Evolutionary conservation across 2,329 filamentous ascomycete species (phyloP).

Genomic region (Salinomyces thailandicus): DNA sequence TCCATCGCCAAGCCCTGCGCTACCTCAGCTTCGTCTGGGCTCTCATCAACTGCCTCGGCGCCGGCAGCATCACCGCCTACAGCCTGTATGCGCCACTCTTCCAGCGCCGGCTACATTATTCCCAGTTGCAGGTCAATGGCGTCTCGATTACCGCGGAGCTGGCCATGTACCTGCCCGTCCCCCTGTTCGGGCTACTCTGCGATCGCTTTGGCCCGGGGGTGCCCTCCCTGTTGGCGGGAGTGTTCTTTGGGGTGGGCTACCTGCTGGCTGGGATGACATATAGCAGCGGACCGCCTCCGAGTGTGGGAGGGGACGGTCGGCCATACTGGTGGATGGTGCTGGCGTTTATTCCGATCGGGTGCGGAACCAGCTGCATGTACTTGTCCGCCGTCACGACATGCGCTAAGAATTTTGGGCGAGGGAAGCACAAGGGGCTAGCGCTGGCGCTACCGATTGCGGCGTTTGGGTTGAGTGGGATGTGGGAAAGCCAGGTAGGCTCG

Average conservation of each 20-base stretch:
- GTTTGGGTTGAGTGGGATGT: slow-evolving; percentile 90
- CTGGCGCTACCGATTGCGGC: slow-evolving; percentile 83
- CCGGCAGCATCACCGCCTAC: slow-evolving; percentile 85
- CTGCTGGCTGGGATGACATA: slow-evolving; percentile 73
- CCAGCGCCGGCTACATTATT: slow-evolving; percentile 75
- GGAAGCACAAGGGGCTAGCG: slow-evolving; percentile 77
- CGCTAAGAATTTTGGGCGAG: slow-evolving; percentile 93
- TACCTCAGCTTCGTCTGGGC: slow-evolving; percentile 51
- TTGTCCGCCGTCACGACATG: slow-evolving; percentile 84
- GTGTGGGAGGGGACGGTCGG: slow-evolving; percentile 47
- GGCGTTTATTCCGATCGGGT: slow-evolving; percentile 72
- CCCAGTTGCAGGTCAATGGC: slow-evolving; percentile 83
- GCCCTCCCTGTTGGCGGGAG: slow-evolving; percentile 59
- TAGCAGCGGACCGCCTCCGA: slow-evolving; percentile 44
- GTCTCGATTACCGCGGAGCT: slow-evolving; percentile 80
- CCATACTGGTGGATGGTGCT: slow-evolving; percentile 75
- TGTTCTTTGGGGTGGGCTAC: slow-evolving; percentile 73
- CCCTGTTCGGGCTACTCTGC: slow-evolving; percentile 80
- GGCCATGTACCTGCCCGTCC: slow-evolving; percentile 84
- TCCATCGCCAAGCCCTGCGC: slow-evolving; percentile 43
- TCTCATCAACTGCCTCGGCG: slow-evolving; percentile 59
- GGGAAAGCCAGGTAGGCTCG: slow-evolving; percentile 81
- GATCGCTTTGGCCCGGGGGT: slow-evolving; percentile 76
- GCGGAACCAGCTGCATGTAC: slow-evolving; percentile 82
- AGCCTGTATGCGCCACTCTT: slow-evolving; percentile 89